phyloP scores from a whole-genome alignment of 148 eudicot species.

The Arctostaphylos glauca region DNA sequence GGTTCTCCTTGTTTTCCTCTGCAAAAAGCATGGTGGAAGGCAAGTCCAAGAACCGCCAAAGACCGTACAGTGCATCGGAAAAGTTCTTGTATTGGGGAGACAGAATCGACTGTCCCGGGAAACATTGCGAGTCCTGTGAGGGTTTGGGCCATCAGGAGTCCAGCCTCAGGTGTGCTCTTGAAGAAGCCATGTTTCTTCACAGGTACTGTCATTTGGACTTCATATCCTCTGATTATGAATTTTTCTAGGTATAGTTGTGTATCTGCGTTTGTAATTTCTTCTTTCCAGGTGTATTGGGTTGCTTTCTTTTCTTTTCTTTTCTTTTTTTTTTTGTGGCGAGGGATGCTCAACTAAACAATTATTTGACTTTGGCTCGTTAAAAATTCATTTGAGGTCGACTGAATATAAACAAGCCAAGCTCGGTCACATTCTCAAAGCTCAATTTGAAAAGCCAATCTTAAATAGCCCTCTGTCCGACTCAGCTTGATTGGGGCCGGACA shows the following conservation, averaged over 20 bases:
- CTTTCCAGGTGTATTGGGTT: neutral
- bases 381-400: neutral
- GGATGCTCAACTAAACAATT: neutral
- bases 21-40: constrained; percentile 14
- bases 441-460: neutral
- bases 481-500: neutral
- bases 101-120: constrained; percentile 87
- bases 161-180: constrained; percentile 94
- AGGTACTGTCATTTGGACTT: constrained; percentile 39
- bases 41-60: constrained; percentile 3
- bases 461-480: neutral
- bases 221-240: neutral
- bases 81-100: constrained; percentile 84
- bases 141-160: constrained; percentile 98
- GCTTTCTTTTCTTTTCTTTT: neutral
- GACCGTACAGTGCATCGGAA: constrained; percentile 18
- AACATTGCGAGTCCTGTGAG: constrained; percentile 77
- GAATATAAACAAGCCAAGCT: neutral
- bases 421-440: neutral
- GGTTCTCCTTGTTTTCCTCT: constrained; percentile 26
- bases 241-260: neutral
- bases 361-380: neutral
- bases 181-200: constrained; percentile 78
- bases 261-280: neutral
- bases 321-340: neutral